Conservation (phyloP, 768 basidiomycete species). For the Amanita muscaria region DNA sequence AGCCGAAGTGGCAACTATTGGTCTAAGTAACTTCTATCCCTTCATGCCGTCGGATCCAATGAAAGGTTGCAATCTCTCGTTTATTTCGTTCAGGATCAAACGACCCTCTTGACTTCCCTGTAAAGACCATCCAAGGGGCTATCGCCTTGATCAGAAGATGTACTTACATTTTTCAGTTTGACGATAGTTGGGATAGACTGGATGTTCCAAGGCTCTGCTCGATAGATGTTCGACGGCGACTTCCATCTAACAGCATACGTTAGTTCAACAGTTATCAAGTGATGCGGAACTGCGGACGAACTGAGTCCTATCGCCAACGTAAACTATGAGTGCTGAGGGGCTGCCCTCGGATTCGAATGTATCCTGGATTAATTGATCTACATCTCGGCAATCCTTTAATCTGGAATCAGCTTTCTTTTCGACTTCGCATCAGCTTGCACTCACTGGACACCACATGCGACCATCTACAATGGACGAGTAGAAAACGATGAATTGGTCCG, state of each 20-base stretch:
- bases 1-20: slow-evolving; percentile 56
- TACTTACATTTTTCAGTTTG: slow-evolving; percentile 45
- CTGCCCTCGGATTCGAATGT: slow-evolving; percentile 36
- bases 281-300: slow-evolving; percentile 32
- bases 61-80: slow-evolving; percentile 21
- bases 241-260: slow-evolving; percentile 49
- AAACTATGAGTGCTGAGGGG: slow-evolving; percentile 53
- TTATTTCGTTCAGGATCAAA: slow-evolving; percentile 35
- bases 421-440: slow-evolving; percentile 15
- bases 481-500: slow-evolving; percentile 57
- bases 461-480: slow-evolving; percentile 60
- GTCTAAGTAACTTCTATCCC: background rate
- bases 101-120: slow-evolving; percentile 33
- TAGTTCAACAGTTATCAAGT: background rate
- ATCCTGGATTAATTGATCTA: slow-evolving; percentile 45
- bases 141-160: background rate
- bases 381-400: slow-evolving; percentile 51
- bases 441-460: slow-evolving; percentile 63
- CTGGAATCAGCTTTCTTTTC: background rate
- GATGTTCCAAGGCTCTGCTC: slow-evolving; percentile 55
- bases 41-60: slow-evolving; percentile 12
- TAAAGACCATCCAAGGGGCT: slow-evolving; percentile 4
- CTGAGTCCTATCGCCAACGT: slow-evolving; percentile 59
- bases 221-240: slow-evolving; percentile 44
- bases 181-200: slow-evolving; percentile 59